These are phyloP conservation scores for Metschnikowia hibisci DNA, from an alignment of 805 yeast species.

Conservation along the genomic window DNA sequence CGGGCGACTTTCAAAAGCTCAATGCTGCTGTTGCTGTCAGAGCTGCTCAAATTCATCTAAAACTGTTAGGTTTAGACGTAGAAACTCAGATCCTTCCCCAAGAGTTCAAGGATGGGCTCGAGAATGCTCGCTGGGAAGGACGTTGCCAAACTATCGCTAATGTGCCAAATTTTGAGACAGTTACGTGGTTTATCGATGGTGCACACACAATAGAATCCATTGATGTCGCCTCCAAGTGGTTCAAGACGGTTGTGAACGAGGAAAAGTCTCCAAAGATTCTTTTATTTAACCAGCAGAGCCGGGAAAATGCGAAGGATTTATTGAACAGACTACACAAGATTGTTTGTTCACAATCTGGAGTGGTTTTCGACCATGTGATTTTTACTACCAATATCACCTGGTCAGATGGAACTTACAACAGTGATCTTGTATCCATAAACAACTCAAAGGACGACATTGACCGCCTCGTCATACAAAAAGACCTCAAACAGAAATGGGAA, in stretches of 20 bases:
- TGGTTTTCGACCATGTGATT: constrained; percentile 67
- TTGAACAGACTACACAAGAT: constrained; percentile 48
- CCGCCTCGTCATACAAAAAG: constrained; percentile 73
- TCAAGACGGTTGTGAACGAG: constrained; percentile 26
- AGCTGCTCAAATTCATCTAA: constrained; percentile 59
- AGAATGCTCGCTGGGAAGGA: constrained; percentile 85
- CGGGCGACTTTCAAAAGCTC: constrained; percentile 77
- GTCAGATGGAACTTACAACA: constrained; percentile 73
- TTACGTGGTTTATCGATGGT: constrained; percentile 89
- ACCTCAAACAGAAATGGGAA: constrained; percentile 68
- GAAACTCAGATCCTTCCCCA: constrained; percentile 40
- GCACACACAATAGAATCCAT: constrained; percentile 93
- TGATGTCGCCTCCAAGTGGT: constrained; percentile 81
- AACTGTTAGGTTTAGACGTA: constrained; percentile 39
- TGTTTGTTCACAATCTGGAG: constrained; percentile 33
- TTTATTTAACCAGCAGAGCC: constrained; percentile 89
- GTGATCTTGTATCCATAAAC: constrained; percentile 83
- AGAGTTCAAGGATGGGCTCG: constrained; percentile 56
- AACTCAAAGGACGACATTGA: constrained; percentile 77
- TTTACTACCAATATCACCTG: constrained; percentile 93
- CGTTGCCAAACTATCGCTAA: constrained; percentile 73
- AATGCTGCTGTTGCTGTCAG: constrained; percentile 88
- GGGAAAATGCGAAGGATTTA: constrained; percentile 69
- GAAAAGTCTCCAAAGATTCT: constrained; percentile 43
- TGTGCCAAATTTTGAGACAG: constrained; percentile 33